Conservation (phyloP, 2,329 filamentous ascomycete genomes). For the Amauroascus verrucosus region DNA sequence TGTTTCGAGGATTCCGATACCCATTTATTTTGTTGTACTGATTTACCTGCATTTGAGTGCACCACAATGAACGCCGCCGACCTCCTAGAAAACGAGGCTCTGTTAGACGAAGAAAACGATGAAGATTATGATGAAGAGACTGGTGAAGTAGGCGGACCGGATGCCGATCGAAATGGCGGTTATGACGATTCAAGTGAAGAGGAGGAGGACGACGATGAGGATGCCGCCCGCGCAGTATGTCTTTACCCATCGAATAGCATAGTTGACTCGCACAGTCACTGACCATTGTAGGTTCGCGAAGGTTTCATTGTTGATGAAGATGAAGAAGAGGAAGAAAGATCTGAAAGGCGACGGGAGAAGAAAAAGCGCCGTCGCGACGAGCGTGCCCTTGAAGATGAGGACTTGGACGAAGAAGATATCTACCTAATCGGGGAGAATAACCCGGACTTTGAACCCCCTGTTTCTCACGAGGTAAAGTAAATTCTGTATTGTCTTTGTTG, state of each 20-base stretch:
- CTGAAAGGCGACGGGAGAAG: slow-evolving; percentile 52
- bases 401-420: slow-evolving; percentile 86
- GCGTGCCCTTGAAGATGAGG: slow-evolving; percentile 71
- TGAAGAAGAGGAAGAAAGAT: slow-evolving; percentile 62
- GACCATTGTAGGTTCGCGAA: slow-evolving; percentile 59
- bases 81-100: slow-evolving; percentile 73
- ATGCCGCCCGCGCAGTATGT: slow-evolving; percentile 64
- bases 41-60: background rate
- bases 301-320: slow-evolving; percentile 95
- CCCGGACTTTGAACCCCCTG: slow-evolving; percentile 57
- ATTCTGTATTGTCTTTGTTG: background rate
- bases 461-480: slow-evolving; percentile 55
- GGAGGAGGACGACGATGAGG: slow-evolving; percentile 84
- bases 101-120: slow-evolving; percentile 75
- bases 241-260: background rate
- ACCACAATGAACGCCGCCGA: slow-evolving; percentile 49
- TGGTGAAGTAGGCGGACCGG: slow-evolving; percentile 45
- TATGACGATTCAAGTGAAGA: slow-evolving; percentile 84
- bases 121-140: slow-evolving; percentile 71
- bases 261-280: slow-evolving; percentile 7
- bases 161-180: slow-evolving; percentile 34
- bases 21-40: background rate
- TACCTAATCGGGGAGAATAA: slow-evolving; percentile 83
- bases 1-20: background rate
- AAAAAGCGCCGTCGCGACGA: slow-evolving; percentile 68